phyloP scores from a whole-genome alignment of 495 filamentous ascomycete species.

The Bombardia bombarda region DNA sequence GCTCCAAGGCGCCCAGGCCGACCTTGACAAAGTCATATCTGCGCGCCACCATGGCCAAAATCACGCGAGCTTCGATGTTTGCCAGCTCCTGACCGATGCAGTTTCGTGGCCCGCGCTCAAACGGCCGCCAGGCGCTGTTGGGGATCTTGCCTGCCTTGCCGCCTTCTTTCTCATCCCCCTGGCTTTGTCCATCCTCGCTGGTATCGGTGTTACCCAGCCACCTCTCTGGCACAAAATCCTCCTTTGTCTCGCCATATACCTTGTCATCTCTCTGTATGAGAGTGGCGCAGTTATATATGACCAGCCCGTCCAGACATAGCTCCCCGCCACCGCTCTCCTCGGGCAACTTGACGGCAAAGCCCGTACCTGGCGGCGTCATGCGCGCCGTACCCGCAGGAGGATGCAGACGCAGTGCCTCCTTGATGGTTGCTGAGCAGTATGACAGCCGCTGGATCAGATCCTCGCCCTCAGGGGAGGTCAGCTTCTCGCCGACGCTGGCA shows the following conservation, averaged over 20 bases:
- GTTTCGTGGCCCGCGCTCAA: constrained; percentile 46
- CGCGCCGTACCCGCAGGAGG: constrained; percentile 35
- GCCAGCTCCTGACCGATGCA: constrained; percentile 54
- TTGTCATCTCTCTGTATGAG: constrained; percentile 51
- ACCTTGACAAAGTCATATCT: constrained; percentile 38
- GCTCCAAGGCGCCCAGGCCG: constrained; percentile 33
- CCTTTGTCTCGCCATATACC: constrained; percentile 47
- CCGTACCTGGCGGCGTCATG: constrained; percentile 19
- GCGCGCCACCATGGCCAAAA: constrained; percentile 29
- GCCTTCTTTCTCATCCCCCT: no score
- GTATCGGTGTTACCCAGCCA: no score
- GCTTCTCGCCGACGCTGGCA: constrained; percentile 9
- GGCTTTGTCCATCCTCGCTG: no score
- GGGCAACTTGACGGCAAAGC: constrained; percentile 26
- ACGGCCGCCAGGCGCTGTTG: constrained; percentile 41
- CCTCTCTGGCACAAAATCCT: constrained; percentile 53
- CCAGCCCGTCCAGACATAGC: constrained; percentile 42
- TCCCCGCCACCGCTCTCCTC: constrained; percentile 57
- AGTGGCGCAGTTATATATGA: constrained; percentile 42
- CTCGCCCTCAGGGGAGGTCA: constrained; percentile 22
- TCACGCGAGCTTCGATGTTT: constrained; percentile 30
- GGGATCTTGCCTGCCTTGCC: constrained; percentile 15
- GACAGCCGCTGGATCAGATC: constrained; percentile 35
- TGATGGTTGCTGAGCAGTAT: constrained; percentile 43
- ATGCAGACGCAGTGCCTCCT: constrained; percentile 42